Evolutionary conservation across 306 rosid genomes (phyloP), one percentile per base, ranked within the genome.

Genomic region (Acacia confusa): DNA sequence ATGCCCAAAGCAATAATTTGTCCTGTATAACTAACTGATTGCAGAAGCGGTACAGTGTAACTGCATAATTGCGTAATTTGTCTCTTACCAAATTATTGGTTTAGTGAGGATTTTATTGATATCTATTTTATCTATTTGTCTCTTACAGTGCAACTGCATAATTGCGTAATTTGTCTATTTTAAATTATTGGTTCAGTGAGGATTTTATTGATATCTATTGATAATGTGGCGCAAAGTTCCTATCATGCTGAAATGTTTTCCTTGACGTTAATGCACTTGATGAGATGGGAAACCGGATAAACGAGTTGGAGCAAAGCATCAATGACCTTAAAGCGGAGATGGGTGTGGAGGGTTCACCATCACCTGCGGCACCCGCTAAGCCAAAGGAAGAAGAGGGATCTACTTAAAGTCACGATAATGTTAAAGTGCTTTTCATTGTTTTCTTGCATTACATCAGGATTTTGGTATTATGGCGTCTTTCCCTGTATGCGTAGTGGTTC

Each of bases 201-300:
- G 76, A 32, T 75, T 64, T 67, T 45, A 24, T 47, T 79, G 81
- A 67, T 78, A n/a, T 74, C 85, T 57, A 41, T 47, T 67, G 41
- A 70, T 70, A 57, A 58, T 86, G 38, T 67, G 14, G 55, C 15
- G 22, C 44, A 63, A 75, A 73, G 27, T 83, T 83, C 11, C 7
- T 43, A 76, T 44, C 77, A 67, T 74, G 75, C 36, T 74, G 38
- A 69, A 70, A 43, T 82, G 85, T 83, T 90, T 81, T 90, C 72
- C 90, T 95, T 95, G 79, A 95, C 97, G 43, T 41, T 77, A 66
- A 66, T 87, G 88, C 86, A 95, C 99, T 95, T 45, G 98, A 95
- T 79, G 99, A 95, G 82, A 93, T 93, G 98, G 99, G 99, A 72
- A 72, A 57, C 85, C 97, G 99, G 57, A 96, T 96, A 76, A 92